Percentiles rank a stretch among this genome's conserved stretches.
These are phyloP conservation scores for Endocarpon pusillum DNA, from an alignment of 495 filamentous ascomycete species.

Conservation along the genomic window DNA sequence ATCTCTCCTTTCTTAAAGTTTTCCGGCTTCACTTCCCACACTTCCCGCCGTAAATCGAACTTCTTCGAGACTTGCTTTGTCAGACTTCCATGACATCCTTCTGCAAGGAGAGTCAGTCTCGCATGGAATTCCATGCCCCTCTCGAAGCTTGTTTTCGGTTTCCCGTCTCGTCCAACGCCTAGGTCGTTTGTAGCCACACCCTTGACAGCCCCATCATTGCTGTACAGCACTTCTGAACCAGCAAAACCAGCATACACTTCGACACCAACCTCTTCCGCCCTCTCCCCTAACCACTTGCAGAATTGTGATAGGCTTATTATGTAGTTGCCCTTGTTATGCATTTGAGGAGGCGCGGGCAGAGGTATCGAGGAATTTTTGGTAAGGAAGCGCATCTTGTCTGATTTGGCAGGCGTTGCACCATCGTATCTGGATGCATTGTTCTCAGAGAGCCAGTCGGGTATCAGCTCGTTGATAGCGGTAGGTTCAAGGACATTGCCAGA, in stretches of 20 bases:
- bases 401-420: slow-evolving; percentile 61
- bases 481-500: slow-evolving; percentile 94
- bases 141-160: slow-evolving; percentile 83
- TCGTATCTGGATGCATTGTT: slow-evolving; percentile 75
- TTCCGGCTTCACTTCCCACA: slow-evolving; percentile 90
- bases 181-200: slow-evolving; percentile 95
- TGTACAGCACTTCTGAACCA: slow-evolving; percentile 82
- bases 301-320: slow-evolving; percentile 92
- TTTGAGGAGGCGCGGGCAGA: slow-evolving; percentile 81
- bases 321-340: slow-evolving; percentile 97
- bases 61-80: slow-evolving; percentile 93
- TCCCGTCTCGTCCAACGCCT: slow-evolving; percentile 62
- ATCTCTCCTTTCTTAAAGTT: slow-evolving; percentile 82
- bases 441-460: slow-evolving; percentile 85
- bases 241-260: slow-evolving; percentile 95
- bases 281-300: slow-evolving; percentile 84
- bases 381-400: slow-evolving; percentile 84
- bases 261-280: slow-evolving; percentile 94
- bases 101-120: slow-evolving; percentile 77
- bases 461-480: slow-evolving; percentile 68
- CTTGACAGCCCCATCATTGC: slow-evolving; percentile 67
- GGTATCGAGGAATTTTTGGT: slow-evolving; percentile 67
- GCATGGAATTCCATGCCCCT: slow-evolving; percentile 98
- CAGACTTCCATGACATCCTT: slow-evolving; percentile 92
- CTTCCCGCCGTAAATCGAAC: slow-evolving; percentile 78